phyloP scores from a whole-genome alignment of 2,329 filamentous ascomycete genomes.

The Aureobasidium sp. region DNA sequence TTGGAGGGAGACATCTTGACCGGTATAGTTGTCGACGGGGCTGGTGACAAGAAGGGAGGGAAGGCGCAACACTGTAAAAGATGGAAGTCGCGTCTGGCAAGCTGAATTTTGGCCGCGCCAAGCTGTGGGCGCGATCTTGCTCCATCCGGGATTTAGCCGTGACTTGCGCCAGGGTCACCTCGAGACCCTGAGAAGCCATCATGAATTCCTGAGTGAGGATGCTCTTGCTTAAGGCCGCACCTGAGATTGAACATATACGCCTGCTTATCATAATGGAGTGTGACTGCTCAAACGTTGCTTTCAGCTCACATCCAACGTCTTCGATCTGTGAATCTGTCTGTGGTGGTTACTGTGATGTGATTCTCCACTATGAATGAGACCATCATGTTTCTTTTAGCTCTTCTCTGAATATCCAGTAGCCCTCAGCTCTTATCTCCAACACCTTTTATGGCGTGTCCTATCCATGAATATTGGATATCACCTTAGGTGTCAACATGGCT shows the following conservation, averaged over 20 bases:
- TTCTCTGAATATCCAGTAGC: too few relatives aligned
- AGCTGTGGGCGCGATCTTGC: neutral
- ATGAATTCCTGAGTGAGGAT: neutral
- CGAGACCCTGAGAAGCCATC: too few relatives aligned
- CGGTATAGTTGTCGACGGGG: slow-evolving; percentile 18
- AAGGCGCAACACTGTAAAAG: slow-evolving; percentile 2
- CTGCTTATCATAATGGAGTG: neutral
- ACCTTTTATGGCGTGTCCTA: neutral
- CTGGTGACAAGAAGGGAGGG: slow-evolving; percentile 17
- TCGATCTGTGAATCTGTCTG: neutral
- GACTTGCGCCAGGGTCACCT: neutral
- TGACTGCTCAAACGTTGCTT: neutral
- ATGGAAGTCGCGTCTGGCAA: neutral
- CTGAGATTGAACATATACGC: neutral
- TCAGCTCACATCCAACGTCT: neutral
- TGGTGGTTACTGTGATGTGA: too few relatives aligned
- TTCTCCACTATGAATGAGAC: too few relatives aligned
- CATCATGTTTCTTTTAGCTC: too few relatives aligned
- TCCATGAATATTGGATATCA: neutral
- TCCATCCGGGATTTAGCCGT: neutral
- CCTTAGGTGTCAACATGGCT: neutral
- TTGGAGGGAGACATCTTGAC: slow-evolving; percentile 90
- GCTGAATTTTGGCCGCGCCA: slow-evolving; percentile 1
- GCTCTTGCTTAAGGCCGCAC: neutral
- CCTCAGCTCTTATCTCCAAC: too few relatives aligned